These are phyloP conservation scores for Epichloe gansuensis DNA, from an alignment of 2,329 filamentous ascomycete genomes.

Conservation along the genomic window DNA sequence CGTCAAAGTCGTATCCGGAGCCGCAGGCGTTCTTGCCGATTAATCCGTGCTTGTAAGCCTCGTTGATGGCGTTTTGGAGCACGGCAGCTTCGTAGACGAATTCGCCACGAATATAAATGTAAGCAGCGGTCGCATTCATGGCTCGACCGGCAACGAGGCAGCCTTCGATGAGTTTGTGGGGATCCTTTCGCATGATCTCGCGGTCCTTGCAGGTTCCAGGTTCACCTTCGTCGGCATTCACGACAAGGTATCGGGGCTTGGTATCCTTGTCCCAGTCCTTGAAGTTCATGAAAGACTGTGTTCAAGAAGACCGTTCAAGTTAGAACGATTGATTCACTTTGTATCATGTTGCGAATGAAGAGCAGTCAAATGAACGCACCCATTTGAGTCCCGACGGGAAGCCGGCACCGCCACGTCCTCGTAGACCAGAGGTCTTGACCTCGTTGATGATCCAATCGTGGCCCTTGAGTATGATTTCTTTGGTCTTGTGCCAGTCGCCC, in stretches of 20 bases:
- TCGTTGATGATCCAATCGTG: constrained; percentile 98
- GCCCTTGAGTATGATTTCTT: constrained; percentile 93
- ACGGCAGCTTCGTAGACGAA: constrained; percentile 94
- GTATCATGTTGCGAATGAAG: too few relatives aligned
- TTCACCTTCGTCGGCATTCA: constrained; percentile 98
- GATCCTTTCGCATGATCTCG: constrained; percentile 99
- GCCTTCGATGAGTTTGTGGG: constrained; percentile 96
- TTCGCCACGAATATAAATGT: constrained; percentile 98
- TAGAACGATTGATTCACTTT: background rate
- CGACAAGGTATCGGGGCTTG: constrained; percentile 90
- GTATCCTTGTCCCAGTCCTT: constrained; percentile 98
- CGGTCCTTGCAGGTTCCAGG: constrained; percentile 98
- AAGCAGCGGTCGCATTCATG: constrained; percentile 97
- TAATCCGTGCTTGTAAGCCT: constrained; percentile 86
- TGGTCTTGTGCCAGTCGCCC: constrained; percentile 99
- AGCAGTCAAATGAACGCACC: constrained; percentile 43
- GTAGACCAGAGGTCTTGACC: constrained; percentile 89
- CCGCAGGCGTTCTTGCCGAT: constrained; percentile 98
- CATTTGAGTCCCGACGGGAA: constrained; percentile 99
- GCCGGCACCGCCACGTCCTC: constrained; percentile 91
- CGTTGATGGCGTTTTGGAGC: constrained; percentile 89
- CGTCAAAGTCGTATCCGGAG: constrained; percentile 94
- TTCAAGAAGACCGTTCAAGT: background rate
- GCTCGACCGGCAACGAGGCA: constrained; percentile 90
- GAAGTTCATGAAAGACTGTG: constrained; percentile 99